Evolutionary conservation across 1,139 yeast species (phyloP), one percentile per base, ranked within the genome.

Genomic region (Yamadazyma pseudoaaseri): DNA sequence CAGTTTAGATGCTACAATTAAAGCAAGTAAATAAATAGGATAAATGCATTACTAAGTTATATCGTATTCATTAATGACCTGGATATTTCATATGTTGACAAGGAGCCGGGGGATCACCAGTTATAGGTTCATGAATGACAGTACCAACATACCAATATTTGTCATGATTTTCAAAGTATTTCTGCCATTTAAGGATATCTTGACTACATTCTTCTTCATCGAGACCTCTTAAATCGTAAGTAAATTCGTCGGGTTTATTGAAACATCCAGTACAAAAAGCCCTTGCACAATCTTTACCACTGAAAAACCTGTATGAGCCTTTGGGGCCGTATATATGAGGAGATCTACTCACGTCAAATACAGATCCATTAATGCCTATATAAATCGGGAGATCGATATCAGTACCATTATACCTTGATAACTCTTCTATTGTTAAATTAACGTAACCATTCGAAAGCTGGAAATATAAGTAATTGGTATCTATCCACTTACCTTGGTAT

Each of bases 201-300:
- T 35, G 30, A 8, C 31, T 33, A 0, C 62, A 66, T 35, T 66
- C 73, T 0, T 38, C 47, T 8, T 45, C 39, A 38, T 68, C 70
- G 21, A 84, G 54, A 0, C 85, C 94, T 18, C 95, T 58, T 27
- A 85, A 55, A 52, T 86, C 95, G 51, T 78, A 73, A 0, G 90
- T 85, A 47, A 72, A 65, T 44, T 78, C 79, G 33, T 73, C 78
- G 12, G 64, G 69, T 14, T 73, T 69, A 27, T 60, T 55, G 44
- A 86, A 76, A 49, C 95, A 86, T 4, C 94, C 94, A 1, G 92
- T 86, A 3, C 79, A 82, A 48, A 76, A 81, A 16, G 87, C 87
- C 30, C 95, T 60, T 0, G 92, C 82, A 28, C 79, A 74, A 52
- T 86, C 95, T 30, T 60, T 62, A 0, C 95, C 95, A 16, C 80